A percentile compares a stretch with the other conserved stretches of the same genome.
phyloP scores from a whole-genome alignment of 164 flowering plant genomes.

The Berberis thunbergii region DNA sequence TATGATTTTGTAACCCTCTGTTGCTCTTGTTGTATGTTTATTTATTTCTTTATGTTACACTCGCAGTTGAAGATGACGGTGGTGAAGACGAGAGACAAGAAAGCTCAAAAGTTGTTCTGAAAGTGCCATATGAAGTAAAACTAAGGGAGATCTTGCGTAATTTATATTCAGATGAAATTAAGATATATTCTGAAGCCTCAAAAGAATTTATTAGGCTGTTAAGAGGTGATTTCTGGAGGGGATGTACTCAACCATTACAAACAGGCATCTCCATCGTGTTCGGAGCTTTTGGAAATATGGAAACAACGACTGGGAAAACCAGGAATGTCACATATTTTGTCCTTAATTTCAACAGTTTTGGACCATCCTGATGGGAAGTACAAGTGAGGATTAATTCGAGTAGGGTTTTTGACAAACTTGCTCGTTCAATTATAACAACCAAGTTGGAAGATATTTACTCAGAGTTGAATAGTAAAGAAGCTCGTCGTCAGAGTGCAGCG shows the following conservation, averaged over 20 bases:
- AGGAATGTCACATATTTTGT: conserved; percentile 34
- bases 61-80: conserved; percentile 18
- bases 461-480: too few species aligned
- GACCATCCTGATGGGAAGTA: too few species aligned
- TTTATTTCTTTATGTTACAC: too few species aligned
- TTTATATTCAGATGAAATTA: conserved; percentile 37
- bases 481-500: too few species aligned
- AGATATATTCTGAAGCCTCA: conserved; percentile 41
- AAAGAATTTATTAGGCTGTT: conserved; percentile 55
- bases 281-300: conserved; percentile 65
- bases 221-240: conserved; percentile 38
- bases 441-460: too few species aligned
- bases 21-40: too few species aligned
- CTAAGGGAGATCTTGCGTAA: conserved; percentile 43
- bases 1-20: too few species aligned
- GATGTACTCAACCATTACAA: conserved; percentile 43
- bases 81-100: conserved; percentile 14
- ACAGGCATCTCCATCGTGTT: conserved; percentile 30
- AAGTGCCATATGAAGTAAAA: conserved; percentile 35
- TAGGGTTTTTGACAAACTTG: too few species aligned
- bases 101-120: conserved; percentile 12
- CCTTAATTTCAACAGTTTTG: too few species aligned
- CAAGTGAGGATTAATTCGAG: too few species aligned
- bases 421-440: too few species aligned
- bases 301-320: conserved; percentile 45